Conservation (phyloP, 371 early-diverging fungal species). For the Haplosporangium sp. region DNA sequence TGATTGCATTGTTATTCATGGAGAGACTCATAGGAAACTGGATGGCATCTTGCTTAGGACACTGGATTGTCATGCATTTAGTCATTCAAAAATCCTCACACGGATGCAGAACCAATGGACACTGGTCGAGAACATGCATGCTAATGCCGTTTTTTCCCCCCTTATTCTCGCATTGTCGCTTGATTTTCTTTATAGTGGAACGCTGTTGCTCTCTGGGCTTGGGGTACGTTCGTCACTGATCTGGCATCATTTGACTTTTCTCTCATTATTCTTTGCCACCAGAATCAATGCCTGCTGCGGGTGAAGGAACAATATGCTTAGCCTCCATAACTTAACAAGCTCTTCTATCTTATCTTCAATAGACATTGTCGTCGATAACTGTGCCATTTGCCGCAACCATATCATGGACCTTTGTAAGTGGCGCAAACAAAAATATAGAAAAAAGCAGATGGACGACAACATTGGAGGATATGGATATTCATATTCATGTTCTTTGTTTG, state of each 20-base stretch:
- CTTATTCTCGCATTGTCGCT: not conserved
- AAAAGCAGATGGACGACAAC: too few relatives aligned
- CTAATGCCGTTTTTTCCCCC: not conserved
- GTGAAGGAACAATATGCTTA: not conserved
- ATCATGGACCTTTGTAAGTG: slow-evolving; percentile 99
- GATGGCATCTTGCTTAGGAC: too few relatives aligned
- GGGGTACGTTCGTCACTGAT: slow-evolving; percentile 73
- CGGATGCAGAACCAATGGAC: too few relatives aligned
- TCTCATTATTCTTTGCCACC: not conserved
- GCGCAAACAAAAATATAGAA: not conserved
- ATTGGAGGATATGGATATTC: too few relatives aligned
- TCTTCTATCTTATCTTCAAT: slow-evolving; percentile 69
- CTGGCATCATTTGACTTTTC: not conserved
- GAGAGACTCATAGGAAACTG: too few relatives aligned
- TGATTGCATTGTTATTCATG: too few relatives aligned
- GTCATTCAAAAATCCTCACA: too few relatives aligned
- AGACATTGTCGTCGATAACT: slow-evolving; percentile 99
- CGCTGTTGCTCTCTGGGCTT: slow-evolving; percentile 98
- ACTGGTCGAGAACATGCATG: not conserved
- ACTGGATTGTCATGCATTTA: too few relatives aligned
- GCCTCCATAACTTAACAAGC: slow-evolving; percentile 55
- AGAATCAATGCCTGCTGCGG: slow-evolving; percentile 20
- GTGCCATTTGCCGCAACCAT: slow-evolving; percentile 99
- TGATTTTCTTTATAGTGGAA: slow-evolving; percentile 81
- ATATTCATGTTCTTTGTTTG: too few relatives aligned